phyloP scores from a whole-genome alignment of 2,329 filamentous ascomycete genomes.

The Beauveria varroae region DNA sequence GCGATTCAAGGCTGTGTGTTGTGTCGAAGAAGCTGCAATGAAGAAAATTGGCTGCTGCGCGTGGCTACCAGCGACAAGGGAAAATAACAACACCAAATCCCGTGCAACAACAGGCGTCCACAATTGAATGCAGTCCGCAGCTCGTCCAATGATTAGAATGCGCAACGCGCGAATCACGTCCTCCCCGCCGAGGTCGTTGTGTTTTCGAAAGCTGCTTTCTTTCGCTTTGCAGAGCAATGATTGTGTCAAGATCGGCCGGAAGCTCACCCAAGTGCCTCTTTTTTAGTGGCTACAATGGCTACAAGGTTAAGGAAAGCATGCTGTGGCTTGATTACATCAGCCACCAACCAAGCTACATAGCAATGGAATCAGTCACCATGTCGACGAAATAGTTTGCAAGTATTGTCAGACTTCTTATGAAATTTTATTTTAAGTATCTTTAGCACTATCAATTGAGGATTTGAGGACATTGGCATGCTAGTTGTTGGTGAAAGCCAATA shows the following conservation, averaged over 20 bases:
- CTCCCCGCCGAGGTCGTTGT: not conserved
- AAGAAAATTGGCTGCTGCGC: not conserved
- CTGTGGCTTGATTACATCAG: no score
- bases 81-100: not conserved
- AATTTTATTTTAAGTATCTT: no score
- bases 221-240: not conserved
- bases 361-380: no score
- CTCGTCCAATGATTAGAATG: not conserved
- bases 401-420: no score
- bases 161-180: not conserved
- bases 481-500: no score
- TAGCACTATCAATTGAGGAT: no score
- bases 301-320: no score
- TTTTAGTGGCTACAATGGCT: slow-evolving; percentile 8
- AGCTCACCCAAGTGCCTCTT: slow-evolving; percentile 18
- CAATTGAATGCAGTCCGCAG: not conserved
- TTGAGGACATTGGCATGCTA: no score
- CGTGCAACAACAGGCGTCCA: not conserved
- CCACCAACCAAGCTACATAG: no score
- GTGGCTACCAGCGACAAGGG: not conserved
- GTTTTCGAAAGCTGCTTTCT: not conserved
- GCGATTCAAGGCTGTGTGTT: not conserved
- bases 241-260: not conserved
- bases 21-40: not conserved
- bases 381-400: no score